Percentiles rank a stretch among this genome's conserved stretches.
Evolutionary conservation across 768 basidiomycete species (phyloP).

Genomic region (Suillus clintonianus): DNA sequence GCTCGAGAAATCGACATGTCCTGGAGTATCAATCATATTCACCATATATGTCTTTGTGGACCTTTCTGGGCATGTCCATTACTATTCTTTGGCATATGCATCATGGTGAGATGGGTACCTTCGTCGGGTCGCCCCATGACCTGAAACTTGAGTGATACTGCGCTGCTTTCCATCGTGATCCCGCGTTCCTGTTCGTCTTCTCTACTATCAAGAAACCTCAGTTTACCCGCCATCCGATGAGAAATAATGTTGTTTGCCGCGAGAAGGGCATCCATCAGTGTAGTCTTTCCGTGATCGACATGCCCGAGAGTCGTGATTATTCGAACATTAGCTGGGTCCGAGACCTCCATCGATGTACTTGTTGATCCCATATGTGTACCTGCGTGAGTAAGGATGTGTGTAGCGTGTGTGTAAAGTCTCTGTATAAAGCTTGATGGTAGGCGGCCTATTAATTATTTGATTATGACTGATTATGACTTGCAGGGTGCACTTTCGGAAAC

Average conservation of each 20-base stretch:
- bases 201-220: conserved; percentile 91
- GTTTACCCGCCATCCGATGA: conserved; percentile 89
- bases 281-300: conserved; percentile 96
- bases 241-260: conserved; percentile 99
- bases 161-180: conserved; percentile 99
- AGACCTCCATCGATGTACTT: conserved; percentile 11
- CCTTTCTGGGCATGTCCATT: conserved; percentile 49
- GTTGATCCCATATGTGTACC: neutral
- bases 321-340: conserved; percentile 53
- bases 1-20: conserved; percentile 97
- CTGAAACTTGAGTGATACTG: conserved; percentile 87
- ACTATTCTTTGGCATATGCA: conserved; percentile 16
- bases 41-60: conserved; percentile 74
- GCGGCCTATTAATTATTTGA: too few species aligned
- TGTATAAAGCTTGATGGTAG: too few species aligned
- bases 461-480: neutral
- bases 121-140: conserved; percentile 62
- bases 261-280: conserved; percentile 90
- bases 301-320: conserved; percentile 87
- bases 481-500: neutral
- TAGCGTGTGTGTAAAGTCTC: neutral
- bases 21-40: conserved; percentile 98
- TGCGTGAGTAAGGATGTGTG: neutral
- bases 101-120: conserved; percentile 47
- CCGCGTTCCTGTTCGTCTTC: conserved; percentile 98